A percentile compares a stretch with the other conserved stretches of the same genome.
Evolutionary conservation across 2,329 filamentous ascomycete genomes (phyloP).

Genomic region (Lasiodiplodia citricola): DNA sequence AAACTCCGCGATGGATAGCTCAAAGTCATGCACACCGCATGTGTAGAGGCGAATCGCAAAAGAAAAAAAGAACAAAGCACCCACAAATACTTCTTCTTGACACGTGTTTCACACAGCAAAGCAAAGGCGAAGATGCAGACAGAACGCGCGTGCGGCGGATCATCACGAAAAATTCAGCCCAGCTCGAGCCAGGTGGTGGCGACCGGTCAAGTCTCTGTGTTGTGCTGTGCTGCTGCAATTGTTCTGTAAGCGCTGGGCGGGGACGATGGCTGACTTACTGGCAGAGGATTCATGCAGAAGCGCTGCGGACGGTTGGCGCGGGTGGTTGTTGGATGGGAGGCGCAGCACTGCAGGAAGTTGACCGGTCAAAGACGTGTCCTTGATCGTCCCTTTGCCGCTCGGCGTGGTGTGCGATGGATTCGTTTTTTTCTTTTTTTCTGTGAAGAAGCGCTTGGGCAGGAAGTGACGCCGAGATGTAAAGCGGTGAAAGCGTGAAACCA

Average conservation of each 20-base stretch:
- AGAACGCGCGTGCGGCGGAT: too few relatives aligned
- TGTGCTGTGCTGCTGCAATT: background rate
- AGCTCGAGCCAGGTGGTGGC: background rate
- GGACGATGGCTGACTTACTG: background rate
- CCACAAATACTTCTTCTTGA: too few relatives aligned
- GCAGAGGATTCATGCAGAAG: background rate
- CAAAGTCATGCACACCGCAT: too few relatives aligned
- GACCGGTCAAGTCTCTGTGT: background rate
- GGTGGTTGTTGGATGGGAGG: background rate
- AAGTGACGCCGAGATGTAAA: background rate
- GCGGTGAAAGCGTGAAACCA: background rate
- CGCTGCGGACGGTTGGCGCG: background rate
- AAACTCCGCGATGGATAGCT: too few relatives aligned
- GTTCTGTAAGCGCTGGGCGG: background rate
- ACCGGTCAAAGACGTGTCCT: background rate
- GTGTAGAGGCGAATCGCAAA: too few relatives aligned
- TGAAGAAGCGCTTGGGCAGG: background rate
- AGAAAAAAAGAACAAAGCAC: too few relatives aligned
- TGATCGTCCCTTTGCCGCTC: background rate
- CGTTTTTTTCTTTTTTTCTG: background rate
- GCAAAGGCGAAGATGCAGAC: too few relatives aligned
- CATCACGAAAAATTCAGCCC: too few relatives aligned
- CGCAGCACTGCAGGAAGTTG: background rate
- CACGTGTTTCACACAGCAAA: too few relatives aligned
- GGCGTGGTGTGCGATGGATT: background rate